Base-by-base conservation (phyloP, 306 rosid species). In the Cucurbita argyrosperma region DNA sequence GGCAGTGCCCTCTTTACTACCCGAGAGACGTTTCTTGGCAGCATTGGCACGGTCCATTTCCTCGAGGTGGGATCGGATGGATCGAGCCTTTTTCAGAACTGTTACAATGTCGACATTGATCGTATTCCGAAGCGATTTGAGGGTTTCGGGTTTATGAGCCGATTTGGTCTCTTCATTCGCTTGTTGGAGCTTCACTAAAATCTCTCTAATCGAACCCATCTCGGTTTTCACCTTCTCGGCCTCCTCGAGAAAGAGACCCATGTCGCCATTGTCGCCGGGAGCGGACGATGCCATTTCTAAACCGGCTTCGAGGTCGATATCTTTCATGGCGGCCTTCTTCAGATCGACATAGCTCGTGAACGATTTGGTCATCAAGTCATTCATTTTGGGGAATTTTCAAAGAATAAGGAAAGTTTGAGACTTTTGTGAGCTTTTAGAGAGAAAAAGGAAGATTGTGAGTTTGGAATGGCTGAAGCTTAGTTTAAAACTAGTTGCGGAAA, bases 281-380 rank as follows among this genome's bases (percentile, higher is more conserved):
- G 73, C 68, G 19, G 91, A 85, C 5, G 91, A 75, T 15, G 79
- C 76, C 56, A 87, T 51, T 55, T 92, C 89, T 26, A 92, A 64
- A 1, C 96, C 96, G 0, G 96, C 87, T 75, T 92, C 98, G 52
- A 92, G 78, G 74, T 92, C 96, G 53, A 77, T 46, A 18, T 92
- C 96, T 79, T 90, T 92, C 91, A 85, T 82, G 11, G 96, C 92
- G 1, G 86, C 88, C 71, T 90, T 92, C 82, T 92, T 92, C 18
- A 92, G 68, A 78, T 92, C 96, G 12, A 92, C 92, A 35, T 92
- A 90, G 85, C 51, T 90, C 13, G 88, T 85, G 91, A 92, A 92
- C 13, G 98, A 92, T 59, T 90, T 87, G 37, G 98, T 92, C 96
- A 92, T 90, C 4, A 92, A 82, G 55, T 90, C 96, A 52, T 92